Percentiles rank a stretch among this genome's conserved stretches.
Conservation (phyloP, 208 protist species). For the Trypanosoma scelopori region DNA sequence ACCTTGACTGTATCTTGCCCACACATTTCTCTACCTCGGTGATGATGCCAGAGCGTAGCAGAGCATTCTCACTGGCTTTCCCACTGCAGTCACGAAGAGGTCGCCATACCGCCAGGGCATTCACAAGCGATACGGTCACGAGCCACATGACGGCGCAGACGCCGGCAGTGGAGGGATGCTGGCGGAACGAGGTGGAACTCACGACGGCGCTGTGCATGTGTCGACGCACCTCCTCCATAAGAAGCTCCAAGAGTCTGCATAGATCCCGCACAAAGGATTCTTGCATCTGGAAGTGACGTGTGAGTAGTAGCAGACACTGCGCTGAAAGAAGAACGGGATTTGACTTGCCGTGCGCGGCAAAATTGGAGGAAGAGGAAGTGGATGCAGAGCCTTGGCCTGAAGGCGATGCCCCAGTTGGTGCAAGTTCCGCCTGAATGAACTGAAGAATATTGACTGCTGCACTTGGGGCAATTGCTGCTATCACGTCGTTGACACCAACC, state of each 20-base stretch:
- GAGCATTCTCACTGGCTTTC: constrained; percentile 32
- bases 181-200: constrained; percentile 19
- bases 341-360: constrained; percentile 19
- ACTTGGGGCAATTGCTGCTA: constrained; percentile 32
- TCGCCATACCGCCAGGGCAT: constrained; percentile 70
- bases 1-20: constrained; percentile 26
- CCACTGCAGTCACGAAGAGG: constrained; percentile 38
- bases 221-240: constrained; percentile 38
- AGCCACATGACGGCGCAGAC: constrained; percentile 70
- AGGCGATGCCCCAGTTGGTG: constrained; percentile 5
- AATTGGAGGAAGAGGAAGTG: not conserved
- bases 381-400: not conserved
- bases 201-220: constrained; percentile 20
- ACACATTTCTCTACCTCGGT: constrained; percentile 39
- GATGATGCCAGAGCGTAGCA: constrained; percentile 44
- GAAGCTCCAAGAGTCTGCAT: constrained; percentile 44
- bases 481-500: constrained; percentile 31
- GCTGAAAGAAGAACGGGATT: constrained; percentile 64
- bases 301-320: constrained; percentile 82
- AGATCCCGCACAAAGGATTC: constrained; percentile 55
- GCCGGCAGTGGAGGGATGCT: constrained; percentile 36
- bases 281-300: constrained; percentile 85
- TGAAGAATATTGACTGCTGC: constrained; percentile 49
- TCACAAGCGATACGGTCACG: constrained; percentile 59
- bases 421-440: constrained; percentile 43